Conservation (phyloP, 345 rosid species). For the Dimocarpus longan region DNA sequence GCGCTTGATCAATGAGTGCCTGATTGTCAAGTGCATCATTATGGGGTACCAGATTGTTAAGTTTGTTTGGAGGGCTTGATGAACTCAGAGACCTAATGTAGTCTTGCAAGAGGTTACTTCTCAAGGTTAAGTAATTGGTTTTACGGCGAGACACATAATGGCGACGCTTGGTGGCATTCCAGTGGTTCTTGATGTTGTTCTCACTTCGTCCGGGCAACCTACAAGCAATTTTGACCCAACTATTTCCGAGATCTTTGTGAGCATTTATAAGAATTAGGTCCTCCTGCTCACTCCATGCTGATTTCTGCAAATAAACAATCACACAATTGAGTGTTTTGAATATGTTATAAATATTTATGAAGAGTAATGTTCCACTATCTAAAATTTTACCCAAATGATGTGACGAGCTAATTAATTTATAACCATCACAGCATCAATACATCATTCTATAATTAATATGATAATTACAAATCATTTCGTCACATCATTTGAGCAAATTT, state of each 20-base stretch:
- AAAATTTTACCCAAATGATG: too few species aligned
- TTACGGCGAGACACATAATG: constrained; percentile 41
- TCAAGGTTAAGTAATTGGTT: constrained; percentile 24
- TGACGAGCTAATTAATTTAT: too few species aligned
- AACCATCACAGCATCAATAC: too few species aligned
- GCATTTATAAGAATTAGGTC: constrained; percentile 44
- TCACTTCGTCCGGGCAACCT: constrained; percentile 61
- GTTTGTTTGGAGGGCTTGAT: background rate
- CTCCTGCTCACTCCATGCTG: constrained; percentile 70
- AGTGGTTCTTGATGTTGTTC: constrained; percentile 63
- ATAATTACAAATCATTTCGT: too few species aligned
- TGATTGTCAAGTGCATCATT: too few species aligned
- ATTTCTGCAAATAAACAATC: constrained; percentile 46
- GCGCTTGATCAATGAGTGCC: too few species aligned
- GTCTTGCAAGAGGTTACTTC: constrained; percentile 29
- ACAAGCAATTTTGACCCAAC: constrained; percentile 73
- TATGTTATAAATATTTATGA: too few species aligned
- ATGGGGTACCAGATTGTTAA: background rate
- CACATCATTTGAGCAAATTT: too few species aligned
- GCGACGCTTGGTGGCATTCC: constrained; percentile 58
- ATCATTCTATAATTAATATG: too few species aligned
- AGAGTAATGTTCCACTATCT: too few species aligned
- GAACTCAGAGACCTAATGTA: constrained; percentile 43
- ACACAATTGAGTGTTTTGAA: background rate
- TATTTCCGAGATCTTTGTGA: constrained; percentile 63